Evolutionary conservation across 257 asterid genomes (phyloP), one percentile per base, ranked within the genome.

Genomic region (Leonotis leonurus): DNA sequence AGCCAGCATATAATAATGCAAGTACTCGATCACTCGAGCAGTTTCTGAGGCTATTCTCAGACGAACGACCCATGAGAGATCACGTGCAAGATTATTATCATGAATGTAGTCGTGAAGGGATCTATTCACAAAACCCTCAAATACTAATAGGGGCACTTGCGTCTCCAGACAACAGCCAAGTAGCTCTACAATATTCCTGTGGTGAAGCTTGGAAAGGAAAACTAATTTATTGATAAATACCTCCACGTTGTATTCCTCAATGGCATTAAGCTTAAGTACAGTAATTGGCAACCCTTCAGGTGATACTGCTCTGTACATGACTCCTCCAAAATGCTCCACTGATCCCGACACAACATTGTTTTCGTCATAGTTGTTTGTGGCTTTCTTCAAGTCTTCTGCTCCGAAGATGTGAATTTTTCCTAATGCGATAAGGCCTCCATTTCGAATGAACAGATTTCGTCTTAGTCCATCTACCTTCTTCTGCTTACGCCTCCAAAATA

Each of bases 121-220:
- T 29, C 41, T 26, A 35, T 9, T 4, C 6, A 41, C 6, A 9
- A 52, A 50, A 67, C 7, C 1, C 39, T 71, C 75, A 3, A 70
- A 43, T 24, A 76, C 77, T 18, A 75, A 17, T 7, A 65, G 25
- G 0, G 77, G 77, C 21, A 43, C 46, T 17, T 20, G 60, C 13
- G 74, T 75, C 72, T 75, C 76, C 14, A 75, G 8, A 52, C 80
- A 70, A 49, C 74, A 67, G 22, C 77, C 77, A 3, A 71, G 55
- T 58, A 76, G 65, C 72, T 29, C 44, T 17, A 64, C 65, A 6
- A 76, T 49, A 55, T 71, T 76, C 56, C 24, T 25, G 27, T 76
- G 77, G 13, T 32, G 30, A 27, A 63, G 37, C 18, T 16, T 27
- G 8, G 77, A 68, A 33, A 68, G 49, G 16, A 46, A 10, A 60